A percentile compares a stretch with the other conserved stretches of the same genome.
Conservation (phyloP, 805 yeast genomes). For the Ogataea saltuana region DNA sequence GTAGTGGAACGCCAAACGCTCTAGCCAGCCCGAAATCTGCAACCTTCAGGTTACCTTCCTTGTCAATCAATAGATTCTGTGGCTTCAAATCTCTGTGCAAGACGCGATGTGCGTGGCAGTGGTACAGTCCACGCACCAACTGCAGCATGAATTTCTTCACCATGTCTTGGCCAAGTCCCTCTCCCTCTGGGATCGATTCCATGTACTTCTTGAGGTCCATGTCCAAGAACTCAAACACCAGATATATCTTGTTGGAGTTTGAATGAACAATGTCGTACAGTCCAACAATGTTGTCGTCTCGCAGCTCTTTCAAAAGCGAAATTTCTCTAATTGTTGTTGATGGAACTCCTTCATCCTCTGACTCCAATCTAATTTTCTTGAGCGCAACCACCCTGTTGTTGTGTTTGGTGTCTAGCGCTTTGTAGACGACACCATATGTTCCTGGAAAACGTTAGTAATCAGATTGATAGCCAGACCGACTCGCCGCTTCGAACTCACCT, state of each 20-base stretch:
- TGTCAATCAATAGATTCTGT: slow-evolving; percentile 90
- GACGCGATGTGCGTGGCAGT: slow-evolving; percentile 93
- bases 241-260: slow-evolving; percentile 85
- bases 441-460: slow-evolving; percentile 42
- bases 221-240: slow-evolving; percentile 92
- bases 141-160: slow-evolving; percentile 93
- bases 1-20: slow-evolving; percentile 95
- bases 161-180: slow-evolving; percentile 85
- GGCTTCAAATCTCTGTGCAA: slow-evolving; percentile 96
- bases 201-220: slow-evolving; percentile 93
- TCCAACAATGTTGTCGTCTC: slow-evolving; percentile 90
- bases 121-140: slow-evolving; percentile 83
- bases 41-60: slow-evolving; percentile 88
- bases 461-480: too few species aligned
- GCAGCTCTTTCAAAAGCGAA: slow-evolving; percentile 87
- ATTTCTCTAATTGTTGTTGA: slow-evolving; percentile 97
- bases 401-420: slow-evolving; percentile 86
- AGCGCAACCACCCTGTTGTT: slow-evolving; percentile 94
- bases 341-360: slow-evolving; percentile 98
- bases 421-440: slow-evolving; percentile 97
- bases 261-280: slow-evolving; percentile 93
- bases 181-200: slow-evolving; percentile 93
- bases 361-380: slow-evolving; percentile 91
- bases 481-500: slow-evolving; percentile 47
- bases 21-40: slow-evolving; percentile 96